A percentile compares a stretch with the other conserved stretches of the same genome.
phyloP scores from a whole-genome alignment of 768 basidiomycete genomes.

The Lentinula raphanica region DNA sequence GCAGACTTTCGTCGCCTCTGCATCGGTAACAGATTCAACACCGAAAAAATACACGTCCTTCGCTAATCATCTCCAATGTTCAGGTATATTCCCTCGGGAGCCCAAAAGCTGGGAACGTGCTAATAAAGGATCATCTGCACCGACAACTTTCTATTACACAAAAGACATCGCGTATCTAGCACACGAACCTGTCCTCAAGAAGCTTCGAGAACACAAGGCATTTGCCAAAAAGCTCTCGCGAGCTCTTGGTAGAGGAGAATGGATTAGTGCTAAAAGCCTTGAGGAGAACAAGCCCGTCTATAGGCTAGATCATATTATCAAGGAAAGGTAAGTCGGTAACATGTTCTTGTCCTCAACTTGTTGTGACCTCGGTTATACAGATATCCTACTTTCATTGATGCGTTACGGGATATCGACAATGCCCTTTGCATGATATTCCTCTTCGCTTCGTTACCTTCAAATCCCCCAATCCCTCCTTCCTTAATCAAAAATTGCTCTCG shows the following conservation, averaged over 20 bases:
- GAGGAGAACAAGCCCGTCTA: constrained; percentile 93
- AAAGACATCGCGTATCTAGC: constrained; percentile 97
- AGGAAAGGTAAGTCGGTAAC: constrained; percentile 77
- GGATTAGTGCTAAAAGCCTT: constrained; percentile 88
- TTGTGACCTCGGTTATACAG: constrained; percentile 32
- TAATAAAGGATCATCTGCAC: constrained; percentile 95
- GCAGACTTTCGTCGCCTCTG: constrained; percentile 96
- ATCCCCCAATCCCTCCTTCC: constrained; percentile 70
- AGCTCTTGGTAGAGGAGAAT: constrained; percentile 91
- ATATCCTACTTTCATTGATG: constrained; percentile 96
- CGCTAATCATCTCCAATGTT: constrained; percentile 3
- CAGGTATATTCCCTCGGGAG: constrained; percentile 98
- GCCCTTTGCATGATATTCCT: constrained; percentile 93
- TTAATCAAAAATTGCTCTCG: constrained; percentile 88
- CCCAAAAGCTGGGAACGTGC: constrained; percentile 87
- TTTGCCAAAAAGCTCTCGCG: constrained; percentile 95
- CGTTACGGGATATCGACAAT: constrained; percentile 94
- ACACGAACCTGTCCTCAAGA: constrained; percentile 92
- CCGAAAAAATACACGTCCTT: not conserved
- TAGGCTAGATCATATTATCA: constrained; percentile 91
- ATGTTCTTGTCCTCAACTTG: not conserved
- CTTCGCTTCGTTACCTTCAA: constrained; percentile 89
- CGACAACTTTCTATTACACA: constrained; percentile 95
- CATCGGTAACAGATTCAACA: constrained; percentile 62
- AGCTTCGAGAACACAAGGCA: constrained; percentile 94